phyloP scores from a whole-genome alignment of 768 basidiomycete genomes.

The Lactarius trivialis region DNA sequence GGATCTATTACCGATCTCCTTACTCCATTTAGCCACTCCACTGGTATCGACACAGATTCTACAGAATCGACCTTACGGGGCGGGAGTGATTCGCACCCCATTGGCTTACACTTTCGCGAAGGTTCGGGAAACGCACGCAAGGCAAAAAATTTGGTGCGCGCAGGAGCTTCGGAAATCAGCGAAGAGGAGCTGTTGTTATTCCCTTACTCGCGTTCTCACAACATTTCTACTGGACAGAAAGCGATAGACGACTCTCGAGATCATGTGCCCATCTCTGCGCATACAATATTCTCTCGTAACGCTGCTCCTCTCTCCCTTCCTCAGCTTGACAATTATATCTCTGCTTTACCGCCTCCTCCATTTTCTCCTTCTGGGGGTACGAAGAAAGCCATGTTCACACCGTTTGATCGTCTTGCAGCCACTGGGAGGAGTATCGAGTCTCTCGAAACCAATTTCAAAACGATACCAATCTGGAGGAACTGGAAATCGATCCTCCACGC shows the following conservation, averaged over 20 bases:
- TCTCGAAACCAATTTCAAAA: constrained; percentile 47
- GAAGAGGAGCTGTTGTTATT: constrained; percentile 12
- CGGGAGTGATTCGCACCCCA: not conserved
- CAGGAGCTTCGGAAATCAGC: not conserved
- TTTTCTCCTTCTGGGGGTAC: constrained; percentile 9
- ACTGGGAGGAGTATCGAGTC: constrained; percentile 49
- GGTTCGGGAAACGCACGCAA: constrained; percentile 22
- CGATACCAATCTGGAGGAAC: constrained; percentile 49
- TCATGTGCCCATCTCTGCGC: constrained; percentile 15
- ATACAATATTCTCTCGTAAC: constrained; percentile 13
- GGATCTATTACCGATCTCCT: not conserved
- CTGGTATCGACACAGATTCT: not conserved
- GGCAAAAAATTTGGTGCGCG: constrained; percentile 5
- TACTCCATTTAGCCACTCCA: not conserved
- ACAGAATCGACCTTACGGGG: not conserved
- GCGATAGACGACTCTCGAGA: not conserved
- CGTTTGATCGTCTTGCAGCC: constrained; percentile 49
- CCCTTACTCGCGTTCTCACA: constrained; percentile 11
- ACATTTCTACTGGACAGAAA: not conserved
- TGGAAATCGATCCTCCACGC: constrained; percentile 45
- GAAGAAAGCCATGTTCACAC: constrained; percentile 47
- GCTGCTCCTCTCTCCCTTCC: constrained; percentile 20
- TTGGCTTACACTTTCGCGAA: constrained; percentile 22
- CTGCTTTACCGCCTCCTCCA: constrained; percentile 8
- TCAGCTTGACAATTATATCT: constrained; percentile 21